Percentiles rank a stretch among this genome's conserved stretches.
phyloP scores from a whole-genome alignment of 2,329 filamentous ascomycete species.

The Chrysoporthe cubensis region DNA sequence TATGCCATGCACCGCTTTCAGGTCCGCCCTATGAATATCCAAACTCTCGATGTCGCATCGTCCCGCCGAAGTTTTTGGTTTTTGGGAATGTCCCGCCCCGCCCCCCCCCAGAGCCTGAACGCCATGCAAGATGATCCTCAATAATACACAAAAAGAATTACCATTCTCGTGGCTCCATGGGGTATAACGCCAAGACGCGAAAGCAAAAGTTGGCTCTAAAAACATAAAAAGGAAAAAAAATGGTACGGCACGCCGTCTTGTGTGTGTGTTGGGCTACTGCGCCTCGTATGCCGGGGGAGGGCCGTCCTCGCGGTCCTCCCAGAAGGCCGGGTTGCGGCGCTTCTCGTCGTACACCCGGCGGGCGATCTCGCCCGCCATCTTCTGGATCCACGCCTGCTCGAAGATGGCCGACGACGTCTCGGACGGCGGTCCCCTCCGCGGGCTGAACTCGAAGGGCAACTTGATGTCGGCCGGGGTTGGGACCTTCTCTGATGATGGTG shows the following conservation, averaged over 20 bases:
- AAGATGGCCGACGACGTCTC: conserved; percentile 65
- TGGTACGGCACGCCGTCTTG: too few species aligned
- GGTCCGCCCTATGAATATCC: conserved; percentile 15
- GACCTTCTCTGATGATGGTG: conserved; percentile 36
- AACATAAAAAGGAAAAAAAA: too few species aligned
- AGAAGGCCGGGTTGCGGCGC: conserved; percentile 54
- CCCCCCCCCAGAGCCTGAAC: conserved; percentile 18
- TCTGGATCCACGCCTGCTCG: conserved; percentile 85
- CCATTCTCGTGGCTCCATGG: conserved; percentile 25
- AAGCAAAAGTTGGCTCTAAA: neutral
- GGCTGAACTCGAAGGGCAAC: conserved; percentile 36
- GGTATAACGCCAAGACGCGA: conserved; percentile 28
- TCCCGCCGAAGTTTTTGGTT: conserved; percentile 7
- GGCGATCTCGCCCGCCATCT: conserved; percentile 93
- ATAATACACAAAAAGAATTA: conserved; percentile 11
- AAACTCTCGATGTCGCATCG: conserved; percentile 15
- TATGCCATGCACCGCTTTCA: neutral
- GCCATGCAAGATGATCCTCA: conserved; percentile 25
- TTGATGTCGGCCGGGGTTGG: conserved; percentile 36
- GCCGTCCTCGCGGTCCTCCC: conserved; percentile 59
- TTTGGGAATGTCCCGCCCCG: conserved; percentile 5
- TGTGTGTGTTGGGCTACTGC: conserved; percentile 36
- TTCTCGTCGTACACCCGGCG: conserved; percentile 88
- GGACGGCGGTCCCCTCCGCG: conserved; percentile 43
- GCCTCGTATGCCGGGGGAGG: conserved; percentile 68